phyloP scores from a whole-genome alignment of 2,329 filamentous ascomycete species.

The Penicillium freii region DNA sequence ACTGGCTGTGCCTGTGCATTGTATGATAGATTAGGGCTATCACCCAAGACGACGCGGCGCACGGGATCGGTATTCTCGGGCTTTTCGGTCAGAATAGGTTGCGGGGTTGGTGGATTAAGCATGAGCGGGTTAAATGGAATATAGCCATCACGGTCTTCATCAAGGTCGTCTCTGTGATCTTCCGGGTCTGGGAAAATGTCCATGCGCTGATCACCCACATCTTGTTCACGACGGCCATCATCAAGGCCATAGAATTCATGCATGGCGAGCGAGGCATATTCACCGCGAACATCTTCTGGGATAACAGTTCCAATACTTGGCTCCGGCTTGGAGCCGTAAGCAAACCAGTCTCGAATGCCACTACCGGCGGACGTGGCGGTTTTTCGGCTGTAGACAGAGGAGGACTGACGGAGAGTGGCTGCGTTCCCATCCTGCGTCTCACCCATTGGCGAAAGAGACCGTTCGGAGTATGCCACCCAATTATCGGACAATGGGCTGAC shows the following conservation, averaged over 20 bases:
- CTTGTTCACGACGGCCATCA: constrained; percentile 32
- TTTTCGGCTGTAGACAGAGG: constrained; percentile 35
- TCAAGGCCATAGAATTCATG: constrained; percentile 37
- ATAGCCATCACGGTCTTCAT: constrained; percentile 18
- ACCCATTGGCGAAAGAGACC: constrained; percentile 30
- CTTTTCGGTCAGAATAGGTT: constrained; percentile 28
- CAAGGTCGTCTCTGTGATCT: constrained; percentile 27
- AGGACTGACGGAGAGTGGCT: constrained; percentile 31
- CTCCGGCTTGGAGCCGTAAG: constrained; percentile 30
- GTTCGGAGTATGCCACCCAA: constrained; percentile 42
- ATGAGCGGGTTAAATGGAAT: constrained; percentile 43
- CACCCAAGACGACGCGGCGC: constrained; percentile 33
- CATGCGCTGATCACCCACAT: constrained; percentile 38
- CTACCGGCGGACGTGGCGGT: constrained; percentile 26
- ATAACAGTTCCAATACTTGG: constrained; percentile 31
- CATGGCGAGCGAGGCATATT: constrained; percentile 38
- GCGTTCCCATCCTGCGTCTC: constrained; percentile 22
- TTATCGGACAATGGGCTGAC: constrained; percentile 42
- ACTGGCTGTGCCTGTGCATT: constrained; percentile 24
- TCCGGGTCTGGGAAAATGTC: constrained; percentile 36
- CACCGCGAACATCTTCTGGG: constrained; percentile 35
- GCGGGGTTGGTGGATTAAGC: constrained; percentile 49
- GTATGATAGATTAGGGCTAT: constrained; percentile 37
- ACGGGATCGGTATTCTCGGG: constrained; percentile 25
- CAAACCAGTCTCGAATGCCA: constrained; percentile 37